A percentile compares a stretch with the other conserved stretches of the same genome.
phyloP scores from a whole-genome alignment of 2,329 filamentous ascomycete genomes.

The Talaromyces piceae region DNA sequence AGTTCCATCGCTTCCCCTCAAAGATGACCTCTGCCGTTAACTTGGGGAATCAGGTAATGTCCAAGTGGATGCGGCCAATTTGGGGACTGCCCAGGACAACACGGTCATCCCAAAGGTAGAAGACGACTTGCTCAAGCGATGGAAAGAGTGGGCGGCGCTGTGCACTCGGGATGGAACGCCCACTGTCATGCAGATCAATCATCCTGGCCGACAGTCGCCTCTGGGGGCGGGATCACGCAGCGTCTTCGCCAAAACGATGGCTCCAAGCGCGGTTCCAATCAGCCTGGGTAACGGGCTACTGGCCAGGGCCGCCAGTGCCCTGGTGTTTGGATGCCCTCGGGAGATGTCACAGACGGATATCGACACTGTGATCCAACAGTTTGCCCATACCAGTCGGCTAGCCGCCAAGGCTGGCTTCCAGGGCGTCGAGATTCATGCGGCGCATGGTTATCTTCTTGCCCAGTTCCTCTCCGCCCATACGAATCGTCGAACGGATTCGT shows the following conservation, averaged over 20 bases:
- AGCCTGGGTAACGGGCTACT: constrained; percentile 31
- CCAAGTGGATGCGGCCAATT: constrained; percentile 39
- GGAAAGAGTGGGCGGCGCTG: constrained; percentile 23
- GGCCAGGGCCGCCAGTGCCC: constrained; percentile 22
- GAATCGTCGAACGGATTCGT: constrained; percentile 43
- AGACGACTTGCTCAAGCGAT: constrained; percentile 15
- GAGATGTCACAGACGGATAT: constrained; percentile 53
- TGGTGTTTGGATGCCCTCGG: constrained; percentile 44
- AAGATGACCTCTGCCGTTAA: neutral
- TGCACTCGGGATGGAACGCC: constrained; percentile 33
- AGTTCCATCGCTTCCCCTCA: neutral
- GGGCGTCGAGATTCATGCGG: constrained; percentile 48
- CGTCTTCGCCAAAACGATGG: constrained; percentile 23
- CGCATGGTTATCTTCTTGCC: constrained; percentile 44
- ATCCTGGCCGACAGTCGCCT: constrained; percentile 40
- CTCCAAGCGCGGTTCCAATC: constrained; percentile 36
- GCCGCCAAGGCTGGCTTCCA: constrained; percentile 45
- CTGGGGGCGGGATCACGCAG: constrained; percentile 31
- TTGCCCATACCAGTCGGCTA: constrained; percentile 47
- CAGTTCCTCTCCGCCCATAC: constrained; percentile 34
- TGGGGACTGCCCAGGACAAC: constrained; percentile 26
- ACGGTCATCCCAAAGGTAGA: constrained; percentile 11
- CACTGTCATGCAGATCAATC: constrained; percentile 38
- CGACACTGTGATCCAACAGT: constrained; percentile 44
- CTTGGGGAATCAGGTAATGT: constrained; percentile 25